Base-by-base conservation (phyloP, 495 filamentous ascomycete species). In the Xylaria grammica region DNA sequence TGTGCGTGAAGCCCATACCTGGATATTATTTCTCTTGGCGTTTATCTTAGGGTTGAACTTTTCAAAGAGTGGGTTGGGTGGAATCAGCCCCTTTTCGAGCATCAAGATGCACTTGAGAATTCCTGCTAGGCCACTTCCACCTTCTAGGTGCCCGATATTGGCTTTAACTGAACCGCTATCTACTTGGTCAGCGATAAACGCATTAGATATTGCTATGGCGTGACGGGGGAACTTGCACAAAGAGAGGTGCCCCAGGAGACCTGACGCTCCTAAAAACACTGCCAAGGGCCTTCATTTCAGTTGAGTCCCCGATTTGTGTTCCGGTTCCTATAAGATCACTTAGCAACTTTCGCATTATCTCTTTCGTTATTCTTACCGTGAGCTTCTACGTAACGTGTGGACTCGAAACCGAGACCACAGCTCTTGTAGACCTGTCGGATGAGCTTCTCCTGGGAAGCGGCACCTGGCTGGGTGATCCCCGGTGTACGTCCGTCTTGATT, bases 81-180 rank as follows among this genome's bases (percentile, higher is more conserved):
- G 66, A 53, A 79, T 73, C 38, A 69, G 56, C 24, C 75, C 78
- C 26, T 72, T 77, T 56, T 86, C 79, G 3, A 86, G 61, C 60
- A 75, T 73, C 38, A 84, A 56, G 6, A 78, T 65, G 0, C 74
- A 73, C 55, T 86, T 86, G 40, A 86, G 79, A 0, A 86, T 51
- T 2, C 77, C 78, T 2, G 79, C 73, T n/a, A 86, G 66, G 0
- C 84, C 83, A 59, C 73, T 73, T 0, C 82, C 68, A 1, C 74
- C 81, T 67, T 85, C 84, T 1, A 74, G 38, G 61, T 86, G 84
- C 1, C 84, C 81, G 20, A 84, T 75, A 50, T 84, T 84, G 0
- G 80, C 71, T 62, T 88, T 88, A 3, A 86, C 68, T 0, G 81
- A 79, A 2, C 82, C 83, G n/a, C n/a, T n/a, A n/a, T n/a, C n/a